A percentile compares a stretch with the other conserved stretches of the same genome.
Evolutionary conservation across 2,329 filamentous ascomycete species (phyloP).

Genomic region (Aspergillus piperis): DNA sequence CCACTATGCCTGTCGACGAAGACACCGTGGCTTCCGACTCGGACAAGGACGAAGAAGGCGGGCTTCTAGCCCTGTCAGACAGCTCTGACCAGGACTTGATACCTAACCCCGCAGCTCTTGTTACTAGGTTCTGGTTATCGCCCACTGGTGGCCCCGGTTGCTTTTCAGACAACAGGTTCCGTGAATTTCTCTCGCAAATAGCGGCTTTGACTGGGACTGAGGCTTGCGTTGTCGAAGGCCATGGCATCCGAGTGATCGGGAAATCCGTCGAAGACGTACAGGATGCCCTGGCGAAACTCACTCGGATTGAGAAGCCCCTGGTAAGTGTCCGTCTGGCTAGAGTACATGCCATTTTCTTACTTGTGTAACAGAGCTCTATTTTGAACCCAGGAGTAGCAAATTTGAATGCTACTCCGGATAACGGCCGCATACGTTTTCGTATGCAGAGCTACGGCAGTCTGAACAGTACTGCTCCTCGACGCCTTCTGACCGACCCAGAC

Average conservation of each 20-base stretch:
- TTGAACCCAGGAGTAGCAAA: conserved; percentile 21
- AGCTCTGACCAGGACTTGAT: conserved; percentile 20
- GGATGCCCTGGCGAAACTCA: conserved; percentile 30
- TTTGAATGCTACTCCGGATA: conserved; percentile 16
- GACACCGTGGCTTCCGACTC: neutral
- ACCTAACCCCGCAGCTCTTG: conserved; percentile 7
- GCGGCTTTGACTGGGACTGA: conserved; percentile 31
- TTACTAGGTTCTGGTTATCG: conserved; percentile 29
- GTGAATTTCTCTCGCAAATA: conserved; percentile 24
- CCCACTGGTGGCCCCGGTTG: conserved; percentile 25
- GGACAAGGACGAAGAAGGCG: conserved; percentile 7
- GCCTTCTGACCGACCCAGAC: conserved; percentile 27
- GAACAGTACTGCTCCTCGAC: conserved; percentile 21
- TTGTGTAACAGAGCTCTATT: conserved; percentile 21
- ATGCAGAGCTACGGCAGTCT: conserved; percentile 25
- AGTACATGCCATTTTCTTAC: neutral
- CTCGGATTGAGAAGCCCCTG: conserved; percentile 29
- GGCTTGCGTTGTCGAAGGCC: conserved; percentile 24
- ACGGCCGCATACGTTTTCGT: conserved; percentile 14
- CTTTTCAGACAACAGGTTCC: conserved; percentile 22
- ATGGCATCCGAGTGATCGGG: conserved; percentile 30
- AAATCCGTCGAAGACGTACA: conserved; percentile 26
- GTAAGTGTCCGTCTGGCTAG: conserved; percentile 18
- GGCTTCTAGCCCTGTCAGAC: conserved; percentile 19
- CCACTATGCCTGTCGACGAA: conserved; percentile 12